Conservation (phyloP, 2,329 filamentous ascomycete genomes). For the Pseudogymnoascus sp. region DNA sequence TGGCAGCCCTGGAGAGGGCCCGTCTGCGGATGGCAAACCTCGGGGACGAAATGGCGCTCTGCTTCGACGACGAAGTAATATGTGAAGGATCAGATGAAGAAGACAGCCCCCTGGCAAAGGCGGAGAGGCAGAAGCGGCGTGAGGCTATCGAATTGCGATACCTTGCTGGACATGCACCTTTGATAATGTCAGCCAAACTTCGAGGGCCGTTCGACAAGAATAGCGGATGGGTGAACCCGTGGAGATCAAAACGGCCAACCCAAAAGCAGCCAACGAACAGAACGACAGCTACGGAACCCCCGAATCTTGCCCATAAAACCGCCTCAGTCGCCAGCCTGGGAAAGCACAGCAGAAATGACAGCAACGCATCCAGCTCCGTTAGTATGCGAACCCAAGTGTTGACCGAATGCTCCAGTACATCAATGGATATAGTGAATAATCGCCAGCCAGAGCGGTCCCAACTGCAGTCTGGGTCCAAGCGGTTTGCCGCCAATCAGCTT, state of each 20-base stretch:
- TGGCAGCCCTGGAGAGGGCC: neutral
- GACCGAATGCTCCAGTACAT: neutral
- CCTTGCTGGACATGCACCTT: constrained; percentile 46
- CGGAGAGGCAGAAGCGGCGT: constrained; percentile 47
- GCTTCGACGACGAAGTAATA: neutral
- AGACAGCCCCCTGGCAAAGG: constrained; percentile 27
- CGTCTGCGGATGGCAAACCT: neutral
- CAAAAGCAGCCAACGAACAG: neutral
- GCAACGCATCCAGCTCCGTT: neutral
- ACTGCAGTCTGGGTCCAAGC: neutral
- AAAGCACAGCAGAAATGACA: neutral
- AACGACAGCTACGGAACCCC: neutral
- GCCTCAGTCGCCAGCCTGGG: neutral
- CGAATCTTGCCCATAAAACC: neutral
- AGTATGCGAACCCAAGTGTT: neutral
- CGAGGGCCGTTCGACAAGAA: constrained; percentile 51
- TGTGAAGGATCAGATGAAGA: neutral
- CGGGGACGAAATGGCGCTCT: neutral
- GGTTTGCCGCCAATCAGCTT: neutral
- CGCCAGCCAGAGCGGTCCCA: neutral
- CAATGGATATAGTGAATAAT: neutral
- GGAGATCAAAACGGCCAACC: constrained; percentile 31
- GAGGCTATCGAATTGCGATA: constrained; percentile 53
- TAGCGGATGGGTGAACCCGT: constrained; percentile 46
- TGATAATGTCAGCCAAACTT: constrained; percentile 53